Evolutionary conservation across 2,329 filamentous ascomycete genomes (phyloP), one percentile per base, ranked within the genome.

Genomic region (Penicillium sp.): DNA sequence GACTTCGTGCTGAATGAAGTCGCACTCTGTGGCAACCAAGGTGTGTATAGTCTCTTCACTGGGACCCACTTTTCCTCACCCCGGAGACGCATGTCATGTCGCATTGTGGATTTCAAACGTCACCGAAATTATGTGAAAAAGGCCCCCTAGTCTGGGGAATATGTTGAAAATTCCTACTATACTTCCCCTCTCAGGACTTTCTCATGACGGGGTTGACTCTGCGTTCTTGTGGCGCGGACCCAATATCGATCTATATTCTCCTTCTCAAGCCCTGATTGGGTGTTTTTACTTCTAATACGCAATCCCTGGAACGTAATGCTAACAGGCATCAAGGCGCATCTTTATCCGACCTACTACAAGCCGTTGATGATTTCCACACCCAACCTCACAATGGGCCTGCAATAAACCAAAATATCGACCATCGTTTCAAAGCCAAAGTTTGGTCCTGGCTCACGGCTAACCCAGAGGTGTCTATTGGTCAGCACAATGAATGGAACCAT

Each of bases 381-480:
- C 34, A 57, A 19, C 32, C 55, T 22, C 49, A 61, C 15, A 54
- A 64, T 51, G 48, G 46, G 8, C n/a, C 21, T 8, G 9, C 8
- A 31, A 50, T 49, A 19, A 21, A 52, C 19, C 58, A 53, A 19
- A 59, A 48, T 19, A 66, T 79, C 42, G 77, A 81, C 57, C 72
- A 73, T 32, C 65, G 55, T 7, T 75, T 83, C 53, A 68, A 79
- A 51, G 72, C 75, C 43, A 75, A 72, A 43, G 69, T 79, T 32
- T 83, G 81, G 78, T 66, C 68, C 32, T 83, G 79, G 79, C 67
- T 84, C 44, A 73, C 67, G 10, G 67, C 66, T 39, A 75, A 82
- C 57, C 71, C 75, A 1, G 80, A 83, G 53, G 72, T 83, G 39
- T 76, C 71, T 3, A 71, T 82, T 29, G 70, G 72, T 2, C 61